These are phyloP conservation scores for Aphanoascus verrucosus DNA, from an alignment of 2,329 filamentous ascomycete genomes.

Conservation along the genomic window DNA sequence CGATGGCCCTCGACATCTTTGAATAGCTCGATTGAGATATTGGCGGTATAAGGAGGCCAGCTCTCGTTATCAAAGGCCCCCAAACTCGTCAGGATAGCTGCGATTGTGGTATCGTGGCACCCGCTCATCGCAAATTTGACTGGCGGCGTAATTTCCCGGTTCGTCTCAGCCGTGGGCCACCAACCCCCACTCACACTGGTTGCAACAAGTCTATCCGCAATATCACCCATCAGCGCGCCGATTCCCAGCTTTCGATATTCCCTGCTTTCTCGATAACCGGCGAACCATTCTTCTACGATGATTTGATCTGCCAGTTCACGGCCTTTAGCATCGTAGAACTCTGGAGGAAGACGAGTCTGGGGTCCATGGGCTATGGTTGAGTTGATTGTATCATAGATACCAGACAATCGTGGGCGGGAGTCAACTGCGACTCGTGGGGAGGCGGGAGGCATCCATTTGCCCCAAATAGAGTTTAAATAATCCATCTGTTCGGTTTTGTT, in stretches of 20 bases:
- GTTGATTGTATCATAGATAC: slow-evolving; percentile 92
- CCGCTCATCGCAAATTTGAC: slow-evolving; percentile 71
- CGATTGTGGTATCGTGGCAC: slow-evolving; percentile 90
- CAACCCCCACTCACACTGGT: slow-evolving; percentile 50
- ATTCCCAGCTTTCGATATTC: slow-evolving; percentile 90
- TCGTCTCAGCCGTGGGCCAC: slow-evolving; percentile 42
- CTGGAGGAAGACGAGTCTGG: slow-evolving; percentile 63
- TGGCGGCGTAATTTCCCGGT: slow-evolving; percentile 34
- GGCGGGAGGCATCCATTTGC: slow-evolving; percentile 73
- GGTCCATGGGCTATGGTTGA: slow-evolving; percentile 75
- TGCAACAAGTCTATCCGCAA: slow-evolving; percentile 63
- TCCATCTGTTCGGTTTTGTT: slow-evolving; percentile 70
- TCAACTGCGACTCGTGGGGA: slow-evolving; percentile 66
- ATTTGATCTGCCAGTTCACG: slow-evolving; percentile 60
- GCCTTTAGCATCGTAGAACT: slow-evolving; percentile 74
- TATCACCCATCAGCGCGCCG: slow-evolving; percentile 70
- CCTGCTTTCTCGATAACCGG: slow-evolving; percentile 67
- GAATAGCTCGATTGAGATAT: slow-evolving; percentile 86
- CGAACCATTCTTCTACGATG: slow-evolving; percentile 84
- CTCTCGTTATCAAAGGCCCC: slow-evolving; percentile 61
- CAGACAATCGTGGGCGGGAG: slow-evolving; percentile 68
- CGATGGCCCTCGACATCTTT: slow-evolving; percentile 36
- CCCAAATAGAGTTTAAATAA: slow-evolving; percentile 65
- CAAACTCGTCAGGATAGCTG: slow-evolving; percentile 62
- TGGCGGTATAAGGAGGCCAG: slow-evolving; percentile 92